Percentiles rank a stretch among this genome's conserved stretches.
phyloP scores from a whole-genome alignment of 208 protist genomes.

The Polymyxa betae region DNA sequence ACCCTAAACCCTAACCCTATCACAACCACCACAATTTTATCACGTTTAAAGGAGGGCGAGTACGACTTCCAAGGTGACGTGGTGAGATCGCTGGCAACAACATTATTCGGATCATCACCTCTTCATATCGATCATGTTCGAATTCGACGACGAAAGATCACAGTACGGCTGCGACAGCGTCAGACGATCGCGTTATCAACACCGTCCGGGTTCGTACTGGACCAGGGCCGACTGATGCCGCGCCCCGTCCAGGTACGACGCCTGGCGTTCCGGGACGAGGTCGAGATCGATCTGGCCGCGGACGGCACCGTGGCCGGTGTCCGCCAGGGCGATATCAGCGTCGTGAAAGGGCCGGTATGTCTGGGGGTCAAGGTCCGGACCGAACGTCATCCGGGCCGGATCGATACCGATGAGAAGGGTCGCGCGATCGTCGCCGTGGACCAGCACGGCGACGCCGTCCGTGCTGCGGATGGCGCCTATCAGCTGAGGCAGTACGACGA shows the following conservation, averaged over 20 bases:
- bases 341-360: neutral
- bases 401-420: slow-evolving; percentile 25
- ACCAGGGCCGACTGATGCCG: neutral
- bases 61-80: neutral
- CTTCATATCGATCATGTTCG: no score
- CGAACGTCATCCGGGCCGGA: slow-evolving; percentile 1
- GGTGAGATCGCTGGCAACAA: neutral
- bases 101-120: no score
- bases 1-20: neutral
- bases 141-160: neutral
- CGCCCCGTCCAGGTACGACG: neutral
- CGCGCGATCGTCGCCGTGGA: neutral
- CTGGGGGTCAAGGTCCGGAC: neutral
- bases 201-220: neutral
- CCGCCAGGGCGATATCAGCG: neutral
- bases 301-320: neutral
- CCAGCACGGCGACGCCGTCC: neutral
- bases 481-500: slow-evolving; percentile 2
- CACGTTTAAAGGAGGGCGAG: neutral
- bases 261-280: neutral
- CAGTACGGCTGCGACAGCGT: neutral
- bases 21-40: neutral
- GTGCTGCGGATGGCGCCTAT: neutral
- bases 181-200: neutral
- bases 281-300: neutral